These are phyloP conservation scores for Tylopilus sp. DNA, from an alignment of 1,284 basidiomycete genomes.

Conservation along the genomic window DNA sequence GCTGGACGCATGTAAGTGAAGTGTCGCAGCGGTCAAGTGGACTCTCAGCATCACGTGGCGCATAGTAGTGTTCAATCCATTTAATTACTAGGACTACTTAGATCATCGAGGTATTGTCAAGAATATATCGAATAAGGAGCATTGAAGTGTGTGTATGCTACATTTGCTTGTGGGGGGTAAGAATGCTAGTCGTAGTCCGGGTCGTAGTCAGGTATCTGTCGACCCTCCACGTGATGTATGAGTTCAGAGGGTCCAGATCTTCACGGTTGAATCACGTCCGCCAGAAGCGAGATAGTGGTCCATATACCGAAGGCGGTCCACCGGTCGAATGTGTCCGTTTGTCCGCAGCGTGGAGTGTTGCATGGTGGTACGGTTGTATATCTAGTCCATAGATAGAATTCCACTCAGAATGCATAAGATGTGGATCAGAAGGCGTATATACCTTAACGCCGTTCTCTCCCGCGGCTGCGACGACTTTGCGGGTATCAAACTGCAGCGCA, in stretches of 20 bases:
- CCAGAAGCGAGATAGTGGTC: constrained; percentile 94
- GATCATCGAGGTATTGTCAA: background rate
- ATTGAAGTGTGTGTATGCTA: constrained; percentile 19
- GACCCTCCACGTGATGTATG: constrained; percentile 8
- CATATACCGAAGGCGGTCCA: constrained; percentile 92
- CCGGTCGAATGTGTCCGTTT: constrained; percentile 90
- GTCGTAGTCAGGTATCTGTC: constrained; percentile 19
- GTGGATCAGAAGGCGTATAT: constrained; percentile 16
- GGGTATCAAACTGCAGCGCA: constrained; percentile 89
- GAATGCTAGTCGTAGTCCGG: constrained; percentile 21
- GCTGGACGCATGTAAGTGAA: too few species aligned
- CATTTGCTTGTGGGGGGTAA: constrained; percentile 19
- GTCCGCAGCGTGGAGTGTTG: constrained; percentile 81
- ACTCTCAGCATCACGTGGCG: too few species aligned
- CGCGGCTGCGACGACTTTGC: constrained; percentile 91
- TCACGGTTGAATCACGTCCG: constrained; percentile 83
- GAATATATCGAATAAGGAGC: constrained; percentile 11
- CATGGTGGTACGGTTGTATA: constrained; percentile 94
- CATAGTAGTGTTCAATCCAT: too few species aligned
- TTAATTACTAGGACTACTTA: too few species aligned
- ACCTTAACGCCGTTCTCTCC: constrained; percentile 94
- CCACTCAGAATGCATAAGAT: constrained; percentile 1
- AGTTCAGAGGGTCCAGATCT: constrained; percentile 91
- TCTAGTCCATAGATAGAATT: constrained; percentile 41
- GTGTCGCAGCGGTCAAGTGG: too few species aligned